phyloP scores from a whole-genome alignment of 345 rosid genomes.

The Camelina sativa region DNA sequence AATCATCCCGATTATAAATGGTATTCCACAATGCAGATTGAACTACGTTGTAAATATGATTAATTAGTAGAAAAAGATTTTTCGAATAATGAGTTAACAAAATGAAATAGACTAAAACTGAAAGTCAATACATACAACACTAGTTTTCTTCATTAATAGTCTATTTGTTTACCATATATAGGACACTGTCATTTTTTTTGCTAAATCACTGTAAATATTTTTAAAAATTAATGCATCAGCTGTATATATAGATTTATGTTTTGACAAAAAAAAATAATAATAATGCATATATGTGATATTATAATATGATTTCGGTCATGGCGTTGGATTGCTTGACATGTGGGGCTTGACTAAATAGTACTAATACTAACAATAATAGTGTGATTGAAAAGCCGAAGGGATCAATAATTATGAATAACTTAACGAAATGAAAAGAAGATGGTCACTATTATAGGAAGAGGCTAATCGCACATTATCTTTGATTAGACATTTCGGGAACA shows the following conservation, averaged over 20 bases:
- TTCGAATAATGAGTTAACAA: conserved; percentile 17
- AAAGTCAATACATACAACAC: conserved; percentile 21
- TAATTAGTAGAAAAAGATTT: background rate
- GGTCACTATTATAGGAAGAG: conserved; percentile 35
- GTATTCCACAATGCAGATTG: background rate
- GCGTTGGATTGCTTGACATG: conserved; percentile 34
- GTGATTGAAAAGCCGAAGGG: conserved; percentile 6
- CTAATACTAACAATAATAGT: background rate
- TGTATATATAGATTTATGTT: conserved; percentile 8
- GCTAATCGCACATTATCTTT: conserved; percentile 37
- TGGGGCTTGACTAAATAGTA: conserved; percentile 30
- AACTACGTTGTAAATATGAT: conserved; percentile 2
- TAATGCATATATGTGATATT: conserved; percentile 5
- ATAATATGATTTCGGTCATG: conserved; percentile 27
- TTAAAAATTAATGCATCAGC: background rate
- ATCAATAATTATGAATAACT: conserved; percentile 29
- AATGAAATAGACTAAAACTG: conserved; percentile 24
- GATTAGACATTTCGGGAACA: conserved; percentile 30
- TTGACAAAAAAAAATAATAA: background rate
- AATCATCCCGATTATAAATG: background rate
- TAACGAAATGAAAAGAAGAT: conserved; percentile 25
- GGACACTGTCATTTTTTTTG: background rate
- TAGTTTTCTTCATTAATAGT: background rate
- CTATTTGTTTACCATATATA: background rate
- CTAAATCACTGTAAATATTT: too few species aligned